Evolutionary conservation across 768 basidiomycete genomes (phyloP).

Genomic region (Cyathus striatus): DNA sequence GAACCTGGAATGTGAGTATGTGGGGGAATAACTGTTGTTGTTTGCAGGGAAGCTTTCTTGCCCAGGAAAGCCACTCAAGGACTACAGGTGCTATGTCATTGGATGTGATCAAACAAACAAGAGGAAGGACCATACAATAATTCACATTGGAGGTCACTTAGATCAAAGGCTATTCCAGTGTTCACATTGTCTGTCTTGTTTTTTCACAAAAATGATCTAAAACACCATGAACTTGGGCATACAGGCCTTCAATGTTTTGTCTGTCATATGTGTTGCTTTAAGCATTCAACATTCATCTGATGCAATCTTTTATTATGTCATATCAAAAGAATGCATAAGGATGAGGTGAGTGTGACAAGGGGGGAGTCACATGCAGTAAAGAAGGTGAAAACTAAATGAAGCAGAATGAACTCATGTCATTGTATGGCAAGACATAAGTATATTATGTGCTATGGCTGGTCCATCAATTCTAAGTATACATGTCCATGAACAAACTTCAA

Average conservation of each 20-base stretch:
- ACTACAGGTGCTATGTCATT: slow-evolving; percentile 64
- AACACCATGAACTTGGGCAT: slow-evolving; percentile 68
- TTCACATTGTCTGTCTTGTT: slow-evolving; percentile 57
- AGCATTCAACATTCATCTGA: slow-evolving; percentile 52
- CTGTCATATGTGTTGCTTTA: slow-evolving; percentile 47
- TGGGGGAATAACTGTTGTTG: slow-evolving; percentile 58
- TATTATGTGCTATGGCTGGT: neutral
- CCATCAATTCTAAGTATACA: too few relatives aligned
- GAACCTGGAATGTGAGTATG: slow-evolving; percentile 54
- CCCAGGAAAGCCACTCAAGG: slow-evolving; percentile 49
- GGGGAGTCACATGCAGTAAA: neutral
- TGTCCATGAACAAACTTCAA: neutral
- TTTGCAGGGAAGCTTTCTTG: slow-evolving; percentile 65
- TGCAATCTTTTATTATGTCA: slow-evolving; percentile 68
- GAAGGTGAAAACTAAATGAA: neutral
- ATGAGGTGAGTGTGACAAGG: slow-evolving; percentile 8
- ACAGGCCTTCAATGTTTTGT: slow-evolving; percentile 51
- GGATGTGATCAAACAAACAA: slow-evolving; percentile 69
- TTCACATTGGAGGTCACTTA: slow-evolving; percentile 69
- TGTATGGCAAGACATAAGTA: neutral
- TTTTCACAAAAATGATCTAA: slow-evolving; percentile 73
- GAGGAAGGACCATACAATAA: slow-evolving; percentile 68
- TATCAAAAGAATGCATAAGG: slow-evolving; percentile 49
- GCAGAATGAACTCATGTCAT: neutral
- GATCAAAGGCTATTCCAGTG: slow-evolving; percentile 66